Evolutionary conservation across 768 basidiomycete genomes (phyloP).

Genomic region (Phlegmacium glaucopus): DNA sequence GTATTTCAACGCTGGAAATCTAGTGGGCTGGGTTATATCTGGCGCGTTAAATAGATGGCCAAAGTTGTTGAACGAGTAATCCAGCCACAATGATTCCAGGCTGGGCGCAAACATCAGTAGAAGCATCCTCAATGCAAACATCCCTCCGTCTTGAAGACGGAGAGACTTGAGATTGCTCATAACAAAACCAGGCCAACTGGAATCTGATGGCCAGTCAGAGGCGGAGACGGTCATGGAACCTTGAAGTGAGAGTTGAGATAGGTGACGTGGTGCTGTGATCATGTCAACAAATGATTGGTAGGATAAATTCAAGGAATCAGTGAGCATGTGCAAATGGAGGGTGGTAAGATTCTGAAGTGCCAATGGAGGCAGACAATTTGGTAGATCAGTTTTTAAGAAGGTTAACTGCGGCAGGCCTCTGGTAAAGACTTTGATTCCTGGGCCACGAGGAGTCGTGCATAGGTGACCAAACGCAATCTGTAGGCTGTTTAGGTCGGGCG

Average conservation of each 20-base stretch:
- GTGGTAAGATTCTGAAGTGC: conserved; percentile 27
- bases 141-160: conserved; percentile 21
- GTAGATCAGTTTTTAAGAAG: conserved; percentile 24
- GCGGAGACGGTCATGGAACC: conserved; percentile 14
- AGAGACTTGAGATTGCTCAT: conserved; percentile 26
- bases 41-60: conserved; percentile 16
- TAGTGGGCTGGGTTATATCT: conserved; percentile 14
- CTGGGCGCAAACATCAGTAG: conserved; percentile 25
- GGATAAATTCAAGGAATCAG: conserved; percentile 5
- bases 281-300: conserved; percentile 16
- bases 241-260: conserved; percentile 29
- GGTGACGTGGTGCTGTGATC: conserved; percentile 16
- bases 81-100: conserved; percentile 34
- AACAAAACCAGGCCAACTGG: conserved; percentile 8
- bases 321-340: conserved; percentile 23
- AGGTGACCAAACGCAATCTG: conserved; percentile 12
- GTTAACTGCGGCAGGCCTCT: conserved; percentile 20
- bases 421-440: conserved; percentile 11
- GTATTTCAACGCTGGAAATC: conserved; percentile 31
- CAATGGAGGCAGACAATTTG: conserved; percentile 19
- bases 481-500: conserved; percentile 25
- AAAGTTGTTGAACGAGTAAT: conserved; percentile 23
- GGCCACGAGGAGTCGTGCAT: neutral
- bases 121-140: conserved; percentile 24
- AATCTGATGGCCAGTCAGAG: conserved; percentile 17